Conservation (phyloP, 2,329 filamentous ascomycete genomes). For the Conoideocrella luteorostrata region DNA sequence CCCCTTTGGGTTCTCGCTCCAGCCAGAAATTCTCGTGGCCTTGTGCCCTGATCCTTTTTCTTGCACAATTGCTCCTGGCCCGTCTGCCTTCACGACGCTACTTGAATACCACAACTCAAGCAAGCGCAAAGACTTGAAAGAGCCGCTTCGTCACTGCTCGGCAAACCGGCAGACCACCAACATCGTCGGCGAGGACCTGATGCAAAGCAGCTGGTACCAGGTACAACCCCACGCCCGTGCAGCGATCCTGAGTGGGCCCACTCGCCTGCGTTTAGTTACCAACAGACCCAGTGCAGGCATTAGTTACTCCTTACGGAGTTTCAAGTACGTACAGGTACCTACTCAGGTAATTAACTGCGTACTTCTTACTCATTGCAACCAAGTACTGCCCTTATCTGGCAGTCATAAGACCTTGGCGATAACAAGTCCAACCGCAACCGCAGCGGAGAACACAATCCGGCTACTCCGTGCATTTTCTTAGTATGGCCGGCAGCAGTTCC, state of each 20-base stretch:
- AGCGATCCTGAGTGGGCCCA: slow-evolving; percentile 8
- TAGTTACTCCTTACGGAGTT: too few relatives aligned
- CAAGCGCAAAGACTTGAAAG: background rate
- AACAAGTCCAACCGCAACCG: too few relatives aligned
- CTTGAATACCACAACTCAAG: too few relatives aligned
- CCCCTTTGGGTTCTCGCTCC: too few relatives aligned
- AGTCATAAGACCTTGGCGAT: too few relatives aligned
- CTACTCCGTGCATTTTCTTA: slow-evolving; percentile 1
- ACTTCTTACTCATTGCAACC: too few relatives aligned
- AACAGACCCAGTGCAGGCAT: too few relatives aligned
- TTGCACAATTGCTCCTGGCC: background rate
- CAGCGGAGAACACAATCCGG: background rate
- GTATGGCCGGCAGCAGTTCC: slow-evolving; percentile 4
- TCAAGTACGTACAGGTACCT: too few relatives aligned
- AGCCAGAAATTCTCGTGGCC: too few relatives aligned
- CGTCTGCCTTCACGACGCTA: background rate
- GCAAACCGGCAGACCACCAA: background rate
- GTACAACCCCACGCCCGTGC: slow-evolving; percentile 6
- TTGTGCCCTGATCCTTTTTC: too few relatives aligned
- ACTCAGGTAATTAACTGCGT: too few relatives aligned
- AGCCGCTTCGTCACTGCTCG: background rate
- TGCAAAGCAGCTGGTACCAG: slow-evolving; percentile 4
- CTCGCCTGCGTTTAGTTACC: too few relatives aligned
- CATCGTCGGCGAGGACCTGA: slow-evolving; percentile 4
- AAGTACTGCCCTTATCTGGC: background rate